Base-by-base conservation (phyloP, 2,329 filamentous ascomycete species). In the Xylaria polymorpha region DNA sequence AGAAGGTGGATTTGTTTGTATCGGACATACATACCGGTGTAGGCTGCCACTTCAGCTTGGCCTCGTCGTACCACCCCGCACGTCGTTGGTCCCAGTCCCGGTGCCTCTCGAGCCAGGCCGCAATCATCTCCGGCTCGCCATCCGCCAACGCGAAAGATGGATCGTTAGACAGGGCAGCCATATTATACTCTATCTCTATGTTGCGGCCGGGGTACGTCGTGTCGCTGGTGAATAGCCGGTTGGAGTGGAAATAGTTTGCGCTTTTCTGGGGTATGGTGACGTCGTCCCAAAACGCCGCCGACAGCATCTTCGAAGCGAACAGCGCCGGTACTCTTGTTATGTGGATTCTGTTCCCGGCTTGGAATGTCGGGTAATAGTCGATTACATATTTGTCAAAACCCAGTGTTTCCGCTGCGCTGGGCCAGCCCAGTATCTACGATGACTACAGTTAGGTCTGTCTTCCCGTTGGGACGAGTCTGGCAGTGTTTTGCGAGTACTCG, bases 241-340 rank as follows among this genome's bases (percentile, higher is more conserved):
- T 39, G 41, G 14, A 29, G 43, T 66, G 51, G 44, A 69, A 69
- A 37, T n/a, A 14, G 35, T 62, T 20, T 0, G 15, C 53, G 58
- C 63, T 66, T 29, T 69, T 69, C 7, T 15, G 15, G 12, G 53
- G 1, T n/a, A 57, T 66, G 0, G 6, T 20, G n/a, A n/a, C 32
- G 44, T 66, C 63, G 5, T 62, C 53, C 67, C 67, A 69, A 14
- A 69, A 69, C 35, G 15, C 41, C 4, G 15, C 15, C 14, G 67
- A 69, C n/a, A 69, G 29, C 15, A 69, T 1, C 53, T 51, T 69
- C 25, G 67, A 62, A 3, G 53, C 32, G 32, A 66, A 29, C 6
- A 69, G 44, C 2, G 63, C 51, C 25, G 67, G 2, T 1, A 66
- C 2, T 4, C 44, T 59, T 15, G 14, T 22, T 1, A 51, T 29